Base-by-base conservation (phyloP, 176 grass and related monocot species). In the Bromus sterilis region DNA sequence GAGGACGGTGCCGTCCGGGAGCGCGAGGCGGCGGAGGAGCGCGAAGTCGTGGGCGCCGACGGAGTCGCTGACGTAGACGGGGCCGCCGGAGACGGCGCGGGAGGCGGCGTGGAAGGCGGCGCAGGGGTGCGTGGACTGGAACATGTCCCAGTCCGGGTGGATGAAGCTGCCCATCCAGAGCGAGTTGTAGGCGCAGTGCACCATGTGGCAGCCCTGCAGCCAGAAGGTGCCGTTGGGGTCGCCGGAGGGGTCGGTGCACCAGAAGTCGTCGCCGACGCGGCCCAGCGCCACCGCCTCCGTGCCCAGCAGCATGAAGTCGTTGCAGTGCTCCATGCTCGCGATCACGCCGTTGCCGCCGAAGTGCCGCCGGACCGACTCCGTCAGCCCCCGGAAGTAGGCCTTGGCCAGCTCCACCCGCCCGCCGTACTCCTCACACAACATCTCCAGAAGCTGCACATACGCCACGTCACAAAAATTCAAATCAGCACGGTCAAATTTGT, bases 71-170 rank as follows among this genome's bases (percentile, higher is more conserved):
- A 95, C 73, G 78, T 98, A 98, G 66, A 98, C 4, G 0, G 96
- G 96, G 4, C 93, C 93, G 83, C 96, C 96, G 51, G 96, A 98
- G 74, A 95, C 83, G 48, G 96, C 93, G 7, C 96, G 96, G n/a
- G 96, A 98, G 2, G 93, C 96, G 71, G 93, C 96, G 62, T 98
- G 96, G 88, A 98, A 98, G 30, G 84, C 82, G 2, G 96, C 96
- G 55, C 90, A 93, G 31, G 93, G 88, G 79, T 98, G 96, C 21
- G 84, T 98, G 51, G 92, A 95, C 86, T 98, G 96, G 93, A 98
- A 98, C 96, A 98, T 98, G 96, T 98, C 96, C 96, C 96, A 98
- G 55, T 98, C 96, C 0, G 96, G 96, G 74, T 93, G 96, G 79
- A 99, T 99, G 81, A 99, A 99, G 71, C 74, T 82, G 58, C 93